Evolutionary conservation across 2,329 filamentous ascomycete species (phyloP).

Genomic region (Xylariaceae sp.): DNA sequence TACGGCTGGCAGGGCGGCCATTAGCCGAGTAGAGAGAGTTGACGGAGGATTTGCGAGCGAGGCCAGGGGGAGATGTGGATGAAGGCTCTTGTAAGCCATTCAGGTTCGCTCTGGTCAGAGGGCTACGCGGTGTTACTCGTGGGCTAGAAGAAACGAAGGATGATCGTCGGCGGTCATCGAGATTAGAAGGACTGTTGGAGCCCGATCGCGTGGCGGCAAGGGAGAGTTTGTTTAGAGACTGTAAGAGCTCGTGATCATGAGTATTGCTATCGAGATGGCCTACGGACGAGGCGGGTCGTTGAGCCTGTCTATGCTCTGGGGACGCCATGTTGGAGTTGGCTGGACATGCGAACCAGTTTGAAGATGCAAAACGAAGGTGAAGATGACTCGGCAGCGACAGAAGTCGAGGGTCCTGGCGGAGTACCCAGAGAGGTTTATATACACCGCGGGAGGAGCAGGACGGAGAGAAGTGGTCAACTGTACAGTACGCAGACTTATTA

Average conservation of each 20-base stretch:
- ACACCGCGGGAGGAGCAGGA: not conserved
- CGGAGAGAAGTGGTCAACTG: not conserved
- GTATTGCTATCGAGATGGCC: slow-evolving; percentile 8
- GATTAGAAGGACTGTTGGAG: slow-evolving; percentile 12
- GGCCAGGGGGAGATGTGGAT: slow-evolving; percentile 46
- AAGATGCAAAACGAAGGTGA: not conserved
- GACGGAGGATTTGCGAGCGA: slow-evolving; percentile 52
- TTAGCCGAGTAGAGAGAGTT: slow-evolving; percentile 51
- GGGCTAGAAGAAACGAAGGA: slow-evolving; percentile 31
- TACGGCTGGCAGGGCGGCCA: slow-evolving; percentile 35
- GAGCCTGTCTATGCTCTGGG: slow-evolving; percentile 23
- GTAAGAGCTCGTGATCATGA: slow-evolving; percentile 26
- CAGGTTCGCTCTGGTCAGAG: slow-evolving; percentile 34
- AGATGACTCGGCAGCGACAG: not conserved
- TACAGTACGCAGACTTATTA: not conserved
- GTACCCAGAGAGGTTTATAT: not conserved
- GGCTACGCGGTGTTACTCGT: slow-evolving; percentile 38
- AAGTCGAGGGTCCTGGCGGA: not conserved
- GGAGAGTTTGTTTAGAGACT: slow-evolving; percentile 32
- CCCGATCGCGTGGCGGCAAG: slow-evolving; percentile 38
- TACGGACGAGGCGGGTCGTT: slow-evolving; percentile 11
- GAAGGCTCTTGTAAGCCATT: slow-evolving; percentile 38
- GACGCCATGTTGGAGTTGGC: slow-evolving; percentile 24
- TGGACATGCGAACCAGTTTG: slow-evolving; percentile 17
- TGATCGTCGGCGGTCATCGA: slow-evolving; percentile 13